Conservation (phyloP, 2,329 filamentous ascomycete genomes). For the Neopestalotiopsis sp. region DNA sequence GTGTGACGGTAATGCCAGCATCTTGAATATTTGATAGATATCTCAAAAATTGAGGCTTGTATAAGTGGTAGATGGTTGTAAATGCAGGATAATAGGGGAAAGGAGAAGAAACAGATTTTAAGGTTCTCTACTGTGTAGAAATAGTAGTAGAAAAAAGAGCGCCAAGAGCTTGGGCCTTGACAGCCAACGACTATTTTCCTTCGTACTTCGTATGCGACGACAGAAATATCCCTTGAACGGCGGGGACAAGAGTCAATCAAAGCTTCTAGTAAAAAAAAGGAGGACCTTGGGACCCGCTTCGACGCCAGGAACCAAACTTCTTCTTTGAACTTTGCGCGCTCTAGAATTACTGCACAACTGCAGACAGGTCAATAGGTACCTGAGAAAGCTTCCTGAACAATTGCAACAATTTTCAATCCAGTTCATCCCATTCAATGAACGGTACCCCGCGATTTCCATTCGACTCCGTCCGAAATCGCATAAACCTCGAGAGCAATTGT, state of each 20-base stretch:
- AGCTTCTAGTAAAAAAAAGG: neutral
- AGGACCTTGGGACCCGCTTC: neutral
- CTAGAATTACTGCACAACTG: neutral
- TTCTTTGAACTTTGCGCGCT: neutral
- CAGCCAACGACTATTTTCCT: neutral
- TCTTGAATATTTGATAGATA: constrained; percentile 19
- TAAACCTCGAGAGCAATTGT: neutral
- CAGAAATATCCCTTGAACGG: neutral
- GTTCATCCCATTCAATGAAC: no score
- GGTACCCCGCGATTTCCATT: neutral
- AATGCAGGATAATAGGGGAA: neutral
- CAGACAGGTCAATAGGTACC: neutral
- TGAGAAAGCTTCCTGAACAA: neutral
- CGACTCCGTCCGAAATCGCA: neutral
- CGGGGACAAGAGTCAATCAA: neutral
- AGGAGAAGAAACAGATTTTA: constrained; percentile 3
- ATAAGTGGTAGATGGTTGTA: neutral
- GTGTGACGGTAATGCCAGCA: constrained; percentile 38
- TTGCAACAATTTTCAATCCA: neutral
- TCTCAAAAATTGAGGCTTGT: neutral
- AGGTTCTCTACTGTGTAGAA: neutral
- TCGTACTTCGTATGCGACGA: neutral
- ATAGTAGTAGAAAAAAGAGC: constrained; percentile 1
- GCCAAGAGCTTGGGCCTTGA: neutral
- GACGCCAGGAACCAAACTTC: neutral